Base-by-base conservation (phyloP, 352 stramenopile genomes). In the Phytophthora aleatoria region DNA sequence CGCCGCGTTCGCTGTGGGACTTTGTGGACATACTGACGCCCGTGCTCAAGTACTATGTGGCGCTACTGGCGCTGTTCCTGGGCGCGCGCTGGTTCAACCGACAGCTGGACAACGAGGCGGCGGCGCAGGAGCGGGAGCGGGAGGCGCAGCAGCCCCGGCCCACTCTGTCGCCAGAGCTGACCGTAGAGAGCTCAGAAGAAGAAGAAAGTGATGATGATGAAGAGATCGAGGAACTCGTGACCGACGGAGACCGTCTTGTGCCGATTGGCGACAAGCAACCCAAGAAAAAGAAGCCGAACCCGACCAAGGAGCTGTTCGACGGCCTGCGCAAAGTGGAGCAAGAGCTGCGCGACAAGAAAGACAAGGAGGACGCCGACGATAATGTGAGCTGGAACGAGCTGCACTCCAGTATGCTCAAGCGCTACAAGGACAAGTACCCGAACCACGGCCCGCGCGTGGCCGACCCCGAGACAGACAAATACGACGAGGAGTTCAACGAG, bases 401-500 rank as follows among this genome's bases (percentile, higher is more conserved):
- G 56, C 85, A 94, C 61, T 26, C 54, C 28, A 75, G 59, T 38
- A 94, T 94, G 85, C 72, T 94, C 20, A 72, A 76, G 47, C 72
- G 79, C 41, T 94, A 94, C 73, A 69, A 94, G 68, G 74, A 94
- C 43, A 94, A 94, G 64, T 94, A 80, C 67, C 85, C 85, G 26
- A 53, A 84, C 26, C 78, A 94, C 49, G 85, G 85, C 0, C 68
- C 70, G 11, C 80, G 77, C 28, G 54, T 89, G 35, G 67, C 75
- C 3, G 73, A 71, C 26, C 55, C 54, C 6, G 68, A 83, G 45
- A 78, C 74, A 57, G 85, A 93, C 64, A 77, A 82, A 50, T 94
- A 94, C 69, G 81, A 94, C 69, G 83, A 94, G 45, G 85, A 94
- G 67, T 94, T 94, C 61, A 89, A 91, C 48, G 85, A 91, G 45